These are phyloP conservation scores for Entomortierella chlamydospora DNA, from an alignment of 192 early-diverging fungal genomes.

Conservation along the genomic window DNA sequence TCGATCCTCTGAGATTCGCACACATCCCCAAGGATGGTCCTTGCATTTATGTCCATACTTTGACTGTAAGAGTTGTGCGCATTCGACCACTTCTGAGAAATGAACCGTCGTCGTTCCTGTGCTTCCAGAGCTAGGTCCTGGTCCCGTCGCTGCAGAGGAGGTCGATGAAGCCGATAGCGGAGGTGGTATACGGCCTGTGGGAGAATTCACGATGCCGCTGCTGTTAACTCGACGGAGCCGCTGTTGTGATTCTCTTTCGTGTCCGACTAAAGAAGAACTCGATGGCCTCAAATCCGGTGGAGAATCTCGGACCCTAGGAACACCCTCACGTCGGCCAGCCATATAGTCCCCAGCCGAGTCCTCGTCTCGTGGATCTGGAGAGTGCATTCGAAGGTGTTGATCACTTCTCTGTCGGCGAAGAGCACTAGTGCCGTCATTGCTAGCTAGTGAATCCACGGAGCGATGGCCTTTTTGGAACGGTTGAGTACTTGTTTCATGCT, in stretches of 20 bases:
- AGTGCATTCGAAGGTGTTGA: constrained; percentile 17
- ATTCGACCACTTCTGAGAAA: constrained; percentile 45
- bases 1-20: constrained; percentile 22
- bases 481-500: neutral
- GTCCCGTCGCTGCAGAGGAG: neutral
- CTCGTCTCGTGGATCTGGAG: constrained; percentile 26
- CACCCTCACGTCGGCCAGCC: neutral
- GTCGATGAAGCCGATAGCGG: neutral
- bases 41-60: constrained; percentile 39
- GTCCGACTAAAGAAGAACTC: neutral
- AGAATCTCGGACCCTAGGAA: constrained; percentile 4
- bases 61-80: constrained; percentile 25
- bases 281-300: constrained; percentile 20
- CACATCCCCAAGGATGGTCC: constrained; percentile 51
- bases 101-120: constrained; percentile 41
- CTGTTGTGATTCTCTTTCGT: neutral
- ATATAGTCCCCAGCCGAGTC: neutral
- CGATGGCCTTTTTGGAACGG: neutral
- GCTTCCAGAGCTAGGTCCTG: neutral
- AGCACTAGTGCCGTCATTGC: neutral
- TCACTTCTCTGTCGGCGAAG: neutral
- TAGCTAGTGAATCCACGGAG: neutral
- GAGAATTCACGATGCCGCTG: neutral
- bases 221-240: constrained; percentile 3
- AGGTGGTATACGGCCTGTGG: neutral